A percentile compares a stretch with the other conserved stretches of the same genome.
These are phyloP conservation scores for Baorangia bicolor DNA, from an alignment of 768 basidiomycete species.

Conservation along the genomic window DNA sequence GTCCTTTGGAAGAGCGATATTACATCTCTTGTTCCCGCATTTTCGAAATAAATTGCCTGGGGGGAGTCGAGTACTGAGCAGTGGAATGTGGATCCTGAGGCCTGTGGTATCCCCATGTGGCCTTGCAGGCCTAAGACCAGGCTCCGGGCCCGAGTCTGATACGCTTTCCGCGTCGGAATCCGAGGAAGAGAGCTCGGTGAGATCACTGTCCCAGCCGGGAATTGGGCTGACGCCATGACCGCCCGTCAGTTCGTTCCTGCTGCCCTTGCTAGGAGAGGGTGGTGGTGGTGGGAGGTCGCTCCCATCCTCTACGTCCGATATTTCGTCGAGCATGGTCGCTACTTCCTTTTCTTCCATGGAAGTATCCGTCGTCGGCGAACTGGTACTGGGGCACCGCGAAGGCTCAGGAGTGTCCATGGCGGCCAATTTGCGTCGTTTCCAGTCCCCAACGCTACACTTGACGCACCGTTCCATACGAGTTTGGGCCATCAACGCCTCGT, in stretches of 20 bases:
- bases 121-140: not conserved
- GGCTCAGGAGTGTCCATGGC: not conserved
- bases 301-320: conserved; percentile 1
- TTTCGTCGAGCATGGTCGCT: not conserved
- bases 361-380: not conserved
- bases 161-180: conserved; percentile 5
- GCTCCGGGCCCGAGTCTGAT: not conserved
- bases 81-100: conserved; percentile 25
- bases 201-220: conserved; percentile 26
- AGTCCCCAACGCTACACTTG: conserved; percentile 17
- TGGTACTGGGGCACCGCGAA: not conserved
- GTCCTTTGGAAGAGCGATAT: conserved; percentile 30
- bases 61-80: conserved; percentile 18
- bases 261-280: conserved; percentile 3
- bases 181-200: conserved; percentile 20
- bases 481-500: conserved; percentile 3
- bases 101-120: not conserved
- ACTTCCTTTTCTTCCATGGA: not conserved
- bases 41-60: conserved; percentile 11
- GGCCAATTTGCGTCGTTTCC: conserved; percentile 15
- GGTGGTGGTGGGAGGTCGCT: not conserved
- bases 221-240: not conserved
- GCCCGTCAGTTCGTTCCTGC: not conserved
- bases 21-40: conserved; percentile 38
- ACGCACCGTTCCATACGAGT: conserved; percentile 17